Base-by-base conservation (phyloP, 2,329 filamentous ascomycete genomes). In the Botrytis fragariae region DNA sequence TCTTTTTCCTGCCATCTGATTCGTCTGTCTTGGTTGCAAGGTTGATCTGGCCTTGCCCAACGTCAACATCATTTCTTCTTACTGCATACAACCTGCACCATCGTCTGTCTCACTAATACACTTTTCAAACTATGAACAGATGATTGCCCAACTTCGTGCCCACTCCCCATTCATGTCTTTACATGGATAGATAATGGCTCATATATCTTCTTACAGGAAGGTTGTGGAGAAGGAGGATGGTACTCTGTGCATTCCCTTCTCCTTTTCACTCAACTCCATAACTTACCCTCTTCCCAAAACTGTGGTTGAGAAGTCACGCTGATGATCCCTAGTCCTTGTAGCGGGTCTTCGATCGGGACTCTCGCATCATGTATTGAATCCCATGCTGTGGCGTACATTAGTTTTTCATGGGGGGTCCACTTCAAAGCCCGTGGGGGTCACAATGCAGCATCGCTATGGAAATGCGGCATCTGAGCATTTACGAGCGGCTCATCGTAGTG, bases 301-400 rank as follows among this genome's bases (percentile, higher is more conserved):
- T 42, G 51, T 69, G 67, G 48, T 69, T 35, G 32, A 32, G n/a
- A 32, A 61, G 48, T 44, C 63, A 65, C 63, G 63, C 63, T n/a
- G 63, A 48, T 65, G 44, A 65, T 65, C 44, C 61, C 61, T 32
- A 45, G 61, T 64, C 61, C 39, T 22, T 39, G 25, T 32, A 69
- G 67, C 39, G 67, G 67, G 48, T 61, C n/a, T 32, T 42, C 51
- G 67, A 69, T 69, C 67, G 67, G 54, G 51, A 69, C 51, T 69
- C 67, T 60, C 44, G 51, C 67, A 69, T 69, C 51, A 60, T 59
- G 67, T 57, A 54, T n/a, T 54, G 45, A 69, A 42, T 37, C 65
- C 65, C 48, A 60, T 69, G 67, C 29, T 69, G 67, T 60, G 67
- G 67, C 67, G 59, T 60, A 65, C 63, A 65, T 65, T 48, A 65